A percentile compares a stretch with the other conserved stretches of the same genome.
phyloP scores from a whole-genome alignment of 2,329 filamentous ascomycete species.

The Chaetomiaceae sp. region DNA sequence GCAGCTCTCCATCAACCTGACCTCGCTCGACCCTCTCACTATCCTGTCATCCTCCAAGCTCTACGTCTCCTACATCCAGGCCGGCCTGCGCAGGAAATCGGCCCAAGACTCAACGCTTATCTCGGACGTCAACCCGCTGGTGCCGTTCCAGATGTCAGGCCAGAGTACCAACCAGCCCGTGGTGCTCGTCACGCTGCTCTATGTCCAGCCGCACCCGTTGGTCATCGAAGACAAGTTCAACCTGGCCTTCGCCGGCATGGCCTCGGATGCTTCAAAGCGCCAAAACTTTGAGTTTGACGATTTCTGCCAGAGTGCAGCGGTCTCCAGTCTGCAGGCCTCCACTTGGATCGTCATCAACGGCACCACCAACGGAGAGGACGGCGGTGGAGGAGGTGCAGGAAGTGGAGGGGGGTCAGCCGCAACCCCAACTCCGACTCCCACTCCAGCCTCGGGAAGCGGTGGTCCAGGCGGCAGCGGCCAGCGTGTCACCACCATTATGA shows the following conservation, averaged over 20 bases:
- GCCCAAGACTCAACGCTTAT: constrained; percentile 9
- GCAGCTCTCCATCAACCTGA: constrained; percentile 15
- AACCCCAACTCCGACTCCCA: background rate
- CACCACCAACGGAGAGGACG: background rate
- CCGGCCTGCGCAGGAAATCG: constrained; percentile 2
- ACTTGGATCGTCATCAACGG: constrained; percentile 17
- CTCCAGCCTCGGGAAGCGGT: background rate
- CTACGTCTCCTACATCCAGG: constrained; percentile 19
- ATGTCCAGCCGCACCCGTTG: constrained; percentile 20
- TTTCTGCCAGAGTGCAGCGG: constrained; percentile 12
- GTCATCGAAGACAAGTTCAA: constrained; percentile 13
- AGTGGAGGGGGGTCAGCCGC: background rate
- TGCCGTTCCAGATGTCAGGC: constrained; percentile 18
- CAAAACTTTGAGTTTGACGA: constrained; percentile 17
- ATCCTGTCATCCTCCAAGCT: constrained; percentile 12
- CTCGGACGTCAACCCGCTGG: constrained; percentile 20
- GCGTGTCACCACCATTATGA: constrained; percentile 15
- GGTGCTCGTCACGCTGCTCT: constrained; percentile 20
- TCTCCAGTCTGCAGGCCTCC: constrained; percentile 11
- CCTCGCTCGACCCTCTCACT: constrained; percentile 14
- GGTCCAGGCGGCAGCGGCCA: background rate
- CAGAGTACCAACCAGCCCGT: background rate
- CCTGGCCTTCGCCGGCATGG: constrained; percentile 13
- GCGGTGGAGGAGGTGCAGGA: background rate
- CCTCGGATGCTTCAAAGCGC: constrained; percentile 7